phyloP scores from a whole-genome alignment of 2,329 filamentous ascomycete genomes.

The Acarospora socialis region DNA sequence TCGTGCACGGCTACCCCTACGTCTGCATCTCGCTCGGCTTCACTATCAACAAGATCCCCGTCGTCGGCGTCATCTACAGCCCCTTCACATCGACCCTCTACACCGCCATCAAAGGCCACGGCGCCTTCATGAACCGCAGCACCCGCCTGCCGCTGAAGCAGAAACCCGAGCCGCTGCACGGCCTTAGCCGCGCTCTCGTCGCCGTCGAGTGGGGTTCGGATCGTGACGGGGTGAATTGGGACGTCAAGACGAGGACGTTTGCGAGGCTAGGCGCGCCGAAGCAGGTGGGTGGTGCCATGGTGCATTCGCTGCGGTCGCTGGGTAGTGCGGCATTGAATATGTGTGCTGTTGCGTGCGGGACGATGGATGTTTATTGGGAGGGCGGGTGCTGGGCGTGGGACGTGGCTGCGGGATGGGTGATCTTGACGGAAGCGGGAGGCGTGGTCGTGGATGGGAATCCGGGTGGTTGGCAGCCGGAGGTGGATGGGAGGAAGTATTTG shows the following conservation, averaged over 20 bases:
- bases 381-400: slow-evolving; percentile 54
- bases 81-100: slow-evolving; percentile 44
- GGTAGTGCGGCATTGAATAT: slow-evolving; percentile 48
- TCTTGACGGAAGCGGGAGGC: slow-evolving; percentile 46
- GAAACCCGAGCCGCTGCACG: slow-evolving; percentile 30
- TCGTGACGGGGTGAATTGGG: slow-evolving; percentile 41
- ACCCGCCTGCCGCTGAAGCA: slow-evolving; percentile 33
- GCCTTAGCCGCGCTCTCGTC: slow-evolving; percentile 38
- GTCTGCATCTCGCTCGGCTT: slow-evolving; percentile 46
- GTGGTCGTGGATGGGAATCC: slow-evolving; percentile 44
- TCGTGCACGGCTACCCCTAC: slow-evolving; percentile 47
- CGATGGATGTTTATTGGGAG: slow-evolving; percentile 50
- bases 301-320: slow-evolving; percentile 42
- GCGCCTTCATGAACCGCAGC: slow-evolving; percentile 31
- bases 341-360: slow-evolving; percentile 43
- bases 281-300: slow-evolving; percentile 45
- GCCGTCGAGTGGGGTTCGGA: slow-evolving; percentile 49
- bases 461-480: slow-evolving; percentile 39
- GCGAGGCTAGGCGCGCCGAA: slow-evolving; percentile 31
- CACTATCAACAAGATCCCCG: slow-evolving; percentile 33
- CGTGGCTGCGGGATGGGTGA: slow-evolving; percentile 49
- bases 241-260: slow-evolving; percentile 42
- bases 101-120: slow-evolving; percentile 40
- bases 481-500: slow-evolving; percentile 42
- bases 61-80: slow-evolving; percentile 47